Evolutionary conservation across 2,329 filamentous ascomycete species (phyloP).

Genomic region (Mycosphaerella sp.): DNA sequence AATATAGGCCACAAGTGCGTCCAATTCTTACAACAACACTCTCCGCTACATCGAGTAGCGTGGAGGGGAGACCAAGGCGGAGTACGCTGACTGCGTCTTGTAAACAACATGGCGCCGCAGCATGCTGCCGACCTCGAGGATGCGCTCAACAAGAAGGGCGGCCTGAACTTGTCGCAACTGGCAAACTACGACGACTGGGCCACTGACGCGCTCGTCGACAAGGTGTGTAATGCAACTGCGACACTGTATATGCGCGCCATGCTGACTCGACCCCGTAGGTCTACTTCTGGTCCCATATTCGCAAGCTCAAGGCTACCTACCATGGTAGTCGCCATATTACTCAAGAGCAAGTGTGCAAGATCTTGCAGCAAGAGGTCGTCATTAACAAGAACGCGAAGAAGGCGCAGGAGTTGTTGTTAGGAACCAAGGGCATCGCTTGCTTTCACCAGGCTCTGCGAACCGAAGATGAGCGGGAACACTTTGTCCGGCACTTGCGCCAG

Average conservation of each 20-base stretch:
- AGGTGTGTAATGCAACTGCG: slow-evolving; percentile 54
- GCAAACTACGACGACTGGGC: slow-evolving; percentile 92
- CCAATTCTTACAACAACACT: too few species aligned
- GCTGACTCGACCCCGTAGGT: slow-evolving; percentile 49
- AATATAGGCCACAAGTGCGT: background rate
- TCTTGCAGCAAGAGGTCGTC: slow-evolving; percentile 61
- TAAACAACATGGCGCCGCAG: slow-evolving; percentile 25
- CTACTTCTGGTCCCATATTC: slow-evolving; percentile 93
- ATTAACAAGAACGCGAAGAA: slow-evolving; percentile 63
- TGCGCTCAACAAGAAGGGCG: slow-evolving; percentile 55
- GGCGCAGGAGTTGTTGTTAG: slow-evolving; percentile 67
- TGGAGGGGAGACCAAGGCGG: too few species aligned
- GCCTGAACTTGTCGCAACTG: slow-evolving; percentile 78
- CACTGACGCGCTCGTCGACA: slow-evolving; percentile 91
- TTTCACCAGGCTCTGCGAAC: slow-evolving; percentile 60
- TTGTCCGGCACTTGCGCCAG: slow-evolving; percentile 74
- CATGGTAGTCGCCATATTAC: slow-evolving; percentile 73
- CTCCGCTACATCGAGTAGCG: background rate
- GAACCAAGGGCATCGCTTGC: slow-evolving; percentile 65
- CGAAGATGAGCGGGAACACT: slow-evolving; percentile 77
- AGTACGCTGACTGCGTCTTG: background rate
- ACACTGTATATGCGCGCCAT: background rate
- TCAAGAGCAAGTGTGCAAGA: slow-evolving; percentile 55
- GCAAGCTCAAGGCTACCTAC: slow-evolving; percentile 87
- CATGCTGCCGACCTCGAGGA: slow-evolving; percentile 36